A percentile compares a stretch with the other conserved stretches of the same genome.
These are phyloP conservation scores for Phytophthora aleatoria DNA, from an alignment of 352 stramenopile species.

Conservation along the genomic window DNA sequence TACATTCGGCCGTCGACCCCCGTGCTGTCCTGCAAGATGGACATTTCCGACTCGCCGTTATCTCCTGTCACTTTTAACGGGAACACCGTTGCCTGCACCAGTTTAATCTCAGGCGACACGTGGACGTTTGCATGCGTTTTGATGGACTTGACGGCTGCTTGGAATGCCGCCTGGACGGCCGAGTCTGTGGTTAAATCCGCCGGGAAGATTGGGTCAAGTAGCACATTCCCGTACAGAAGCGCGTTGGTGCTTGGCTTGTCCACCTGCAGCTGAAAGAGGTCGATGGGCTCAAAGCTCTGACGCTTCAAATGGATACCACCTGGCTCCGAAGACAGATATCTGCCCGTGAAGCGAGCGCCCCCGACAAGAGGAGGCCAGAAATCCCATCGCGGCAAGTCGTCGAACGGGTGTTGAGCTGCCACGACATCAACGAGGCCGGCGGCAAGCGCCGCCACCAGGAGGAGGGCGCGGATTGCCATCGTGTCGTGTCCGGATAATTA, in stretches of 20 bases:
- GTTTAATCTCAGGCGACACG: slow-evolving; percentile 42
- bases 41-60: slow-evolving; percentile 69
- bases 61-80: slow-evolving; percentile 67
- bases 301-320: slow-evolving; percentile 45
- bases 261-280: slow-evolving; percentile 60
- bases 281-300: slow-evolving; percentile 57
- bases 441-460: slow-evolving; percentile 3
- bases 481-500: slow-evolving; percentile 6
- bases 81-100: slow-evolving; percentile 43
- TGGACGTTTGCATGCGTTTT: slow-evolving; percentile 41
- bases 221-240: slow-evolving; percentile 69
- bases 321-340: slow-evolving; percentile 60
- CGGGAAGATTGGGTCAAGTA: slow-evolving; percentile 51
- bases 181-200: slow-evolving; percentile 34
- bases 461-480: slow-evolving; percentile 3
- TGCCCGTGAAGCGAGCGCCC: slow-evolving; percentile 56
- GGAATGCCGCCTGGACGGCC: slow-evolving; percentile 52
- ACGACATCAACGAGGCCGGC: not conserved
- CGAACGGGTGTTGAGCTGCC: slow-evolving; percentile 2
- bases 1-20: slow-evolving; percentile 37
- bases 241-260: slow-evolving; percentile 32
- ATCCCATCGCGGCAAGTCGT: slow-evolving; percentile 57
- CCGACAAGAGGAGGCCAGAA: slow-evolving; percentile 62
- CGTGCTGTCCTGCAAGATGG: slow-evolving; percentile 61
- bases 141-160: slow-evolving; percentile 43